Percentiles rank a stretch among this genome's conserved stretches.
These are phyloP conservation scores for Gautieria morchelliformis DNA, from an alignment of 768 basidiomycete species.

Conservation along the genomic window DNA sequence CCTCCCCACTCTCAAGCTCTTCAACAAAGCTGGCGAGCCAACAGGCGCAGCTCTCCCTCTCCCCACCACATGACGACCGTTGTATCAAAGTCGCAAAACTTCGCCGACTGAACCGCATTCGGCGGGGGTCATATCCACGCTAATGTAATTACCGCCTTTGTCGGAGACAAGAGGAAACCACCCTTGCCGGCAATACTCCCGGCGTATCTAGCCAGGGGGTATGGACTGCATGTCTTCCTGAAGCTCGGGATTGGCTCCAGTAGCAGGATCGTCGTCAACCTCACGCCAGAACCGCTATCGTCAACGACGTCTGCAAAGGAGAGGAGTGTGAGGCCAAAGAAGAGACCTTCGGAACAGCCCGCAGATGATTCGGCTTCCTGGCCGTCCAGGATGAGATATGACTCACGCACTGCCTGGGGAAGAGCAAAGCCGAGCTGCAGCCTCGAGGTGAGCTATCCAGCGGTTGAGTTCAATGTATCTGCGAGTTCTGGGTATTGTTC, in stretches of 20 bases:
- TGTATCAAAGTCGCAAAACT: constrained; percentile 97
- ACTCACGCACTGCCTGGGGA: constrained; percentile 83
- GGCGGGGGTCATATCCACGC: constrained; percentile 85
- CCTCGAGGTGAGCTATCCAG: constrained; percentile 73
- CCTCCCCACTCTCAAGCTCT: constrained; percentile 78
- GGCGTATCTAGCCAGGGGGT: constrained; percentile 82
- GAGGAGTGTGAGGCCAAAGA: constrained; percentile 90
- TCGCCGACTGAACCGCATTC: constrained; percentile 73
- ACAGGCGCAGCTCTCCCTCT: constrained; percentile 89
- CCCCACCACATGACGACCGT: constrained; percentile 94
- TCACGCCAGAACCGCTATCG: constrained; percentile 97
- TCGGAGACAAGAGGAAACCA: constrained; percentile 96
- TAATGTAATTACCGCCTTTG: constrained; percentile 92
- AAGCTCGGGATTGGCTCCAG: constrained; percentile 70
- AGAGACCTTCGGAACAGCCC: constrained; percentile 82
- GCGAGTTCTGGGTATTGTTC: constrained; percentile 90
- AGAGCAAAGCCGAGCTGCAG: constrained; percentile 76
- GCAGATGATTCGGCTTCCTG: constrained; percentile 88
- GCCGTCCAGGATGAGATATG: constrained; percentile 80
- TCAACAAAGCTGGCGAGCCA: constrained; percentile 87
- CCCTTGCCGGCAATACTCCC: constrained; percentile 84
- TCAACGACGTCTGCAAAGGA: constrained; percentile 88
- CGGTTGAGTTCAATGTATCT: constrained; percentile 87
- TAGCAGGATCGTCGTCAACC: constrained; percentile 80
- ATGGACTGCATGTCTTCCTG: constrained; percentile 77